Percentiles rank a stretch among this genome's conserved stretches.
Conservation (phyloP, 305 asterid genomes). For the Petunia hybrid region DNA sequence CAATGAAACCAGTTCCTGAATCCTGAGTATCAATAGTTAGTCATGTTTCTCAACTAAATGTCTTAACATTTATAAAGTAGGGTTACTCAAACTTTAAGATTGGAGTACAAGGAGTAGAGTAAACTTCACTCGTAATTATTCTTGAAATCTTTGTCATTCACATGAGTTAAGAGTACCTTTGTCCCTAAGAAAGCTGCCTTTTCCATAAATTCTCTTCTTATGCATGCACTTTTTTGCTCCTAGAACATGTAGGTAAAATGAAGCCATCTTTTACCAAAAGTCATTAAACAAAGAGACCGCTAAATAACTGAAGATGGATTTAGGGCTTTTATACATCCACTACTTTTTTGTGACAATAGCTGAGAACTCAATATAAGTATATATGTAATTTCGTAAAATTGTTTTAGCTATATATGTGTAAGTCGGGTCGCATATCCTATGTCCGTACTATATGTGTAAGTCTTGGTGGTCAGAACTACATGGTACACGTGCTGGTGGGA, state of each 20-base stretch:
- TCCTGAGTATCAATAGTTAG: not conserved
- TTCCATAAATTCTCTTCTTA: slow-evolving; percentile 18
- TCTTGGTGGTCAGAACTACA: no score
- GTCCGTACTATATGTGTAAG: no score
- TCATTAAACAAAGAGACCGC: not conserved
- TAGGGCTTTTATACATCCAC: not conserved
- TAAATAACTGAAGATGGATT: not conserved
- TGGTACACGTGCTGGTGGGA: no score
- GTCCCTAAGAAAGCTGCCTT: slow-evolving; percentile 44
- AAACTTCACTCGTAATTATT: slow-evolving; percentile 42
- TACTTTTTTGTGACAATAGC: not conserved
- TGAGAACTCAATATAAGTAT: not conserved
- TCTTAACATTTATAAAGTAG: not conserved
- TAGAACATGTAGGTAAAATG: not conserved
- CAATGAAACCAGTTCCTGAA: no score
- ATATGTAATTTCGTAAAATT: not conserved
- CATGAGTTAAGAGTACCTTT: slow-evolving; percentile 39
- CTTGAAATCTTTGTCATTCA: slow-evolving; percentile 58
- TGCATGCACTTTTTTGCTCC: not conserved
- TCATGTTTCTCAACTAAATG: not conserved
- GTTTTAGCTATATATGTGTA: not conserved
- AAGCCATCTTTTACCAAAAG: slow-evolving; percentile 6
- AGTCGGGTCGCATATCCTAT: not conserved
- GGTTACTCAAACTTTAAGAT: slow-evolving; percentile 11
- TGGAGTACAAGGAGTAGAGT: slow-evolving; percentile 30